phyloP scores from a whole-genome alignment of 2,329 filamentous ascomycete genomes.

The Beauveria caledonica region DNA sequence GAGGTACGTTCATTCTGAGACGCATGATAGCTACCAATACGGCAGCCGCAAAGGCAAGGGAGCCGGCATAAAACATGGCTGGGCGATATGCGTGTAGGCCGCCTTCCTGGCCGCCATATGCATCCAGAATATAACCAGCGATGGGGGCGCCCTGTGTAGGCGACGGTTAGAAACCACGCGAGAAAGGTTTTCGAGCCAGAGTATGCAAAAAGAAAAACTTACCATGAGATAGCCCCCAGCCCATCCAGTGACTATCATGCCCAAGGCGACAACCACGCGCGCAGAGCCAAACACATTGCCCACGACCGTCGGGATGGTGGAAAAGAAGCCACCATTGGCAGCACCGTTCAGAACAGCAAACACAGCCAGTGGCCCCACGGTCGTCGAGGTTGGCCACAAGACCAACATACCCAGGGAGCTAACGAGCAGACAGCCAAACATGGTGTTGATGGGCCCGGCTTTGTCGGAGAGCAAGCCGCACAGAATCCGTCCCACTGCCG shows the following conservation, averaged over 20 bases:
- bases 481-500: slow-evolving; percentile 44
- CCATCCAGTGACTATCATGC: slow-evolving; percentile 55
- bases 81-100: slow-evolving; percentile 47
- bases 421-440: slow-evolving; percentile 39
- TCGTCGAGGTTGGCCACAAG: slow-evolving; percentile 48
- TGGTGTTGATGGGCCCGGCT: slow-evolving; percentile 44
- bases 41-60: slow-evolving; percentile 38
- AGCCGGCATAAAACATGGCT: slow-evolving; percentile 55
- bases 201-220: slow-evolving; percentile 18
- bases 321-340: slow-evolving; percentile 53
- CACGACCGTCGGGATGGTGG: slow-evolving; percentile 51
- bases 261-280: slow-evolving; percentile 47
- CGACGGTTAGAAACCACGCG: slow-evolving; percentile 4
- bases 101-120: slow-evolving; percentile 41
- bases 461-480: slow-evolving; percentile 43
- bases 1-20: slow-evolving; percentile 31
- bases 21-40: slow-evolving; percentile 34
- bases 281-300: slow-evolving; percentile 50
- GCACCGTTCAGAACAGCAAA: slow-evolving; percentile 51
- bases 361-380: slow-evolving; percentile 40
- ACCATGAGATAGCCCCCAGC: slow-evolving; percentile 52
- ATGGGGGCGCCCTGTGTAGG: slow-evolving; percentile 43
- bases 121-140: slow-evolving; percentile 50
- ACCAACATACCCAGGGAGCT: slow-evolving; percentile 47
- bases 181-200: neutral